phyloP scores from a whole-genome alignment of 306 rosid species.

The Quillaja saponaria region DNA sequence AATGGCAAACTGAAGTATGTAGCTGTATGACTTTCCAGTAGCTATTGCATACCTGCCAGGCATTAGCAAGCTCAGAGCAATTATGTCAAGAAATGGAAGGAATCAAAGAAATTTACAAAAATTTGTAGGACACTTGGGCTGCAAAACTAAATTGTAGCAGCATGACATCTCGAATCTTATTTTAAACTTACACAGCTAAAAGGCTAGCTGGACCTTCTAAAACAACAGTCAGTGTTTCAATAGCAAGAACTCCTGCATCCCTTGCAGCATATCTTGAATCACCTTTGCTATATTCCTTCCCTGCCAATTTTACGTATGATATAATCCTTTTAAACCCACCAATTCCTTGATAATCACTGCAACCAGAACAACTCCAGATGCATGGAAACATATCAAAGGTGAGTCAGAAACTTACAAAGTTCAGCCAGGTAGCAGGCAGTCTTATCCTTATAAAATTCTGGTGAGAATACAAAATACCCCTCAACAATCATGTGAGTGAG shows the following conservation, averaged over 20 bases:
- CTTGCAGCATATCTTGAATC: conserved; percentile 88
- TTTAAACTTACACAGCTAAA: conserved; percentile 70
- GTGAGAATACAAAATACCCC: conserved; percentile 80
- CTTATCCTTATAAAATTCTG: conserved; percentile 76
- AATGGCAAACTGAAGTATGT: conserved; percentile 80
- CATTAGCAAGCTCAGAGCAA: conserved; percentile 7
- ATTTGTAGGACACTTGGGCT: background rate
- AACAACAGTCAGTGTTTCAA: conserved; percentile 77
- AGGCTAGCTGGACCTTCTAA: conserved; percentile 87
- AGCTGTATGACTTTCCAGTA: conserved; percentile 64
- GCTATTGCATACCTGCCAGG: conserved; percentile 78
- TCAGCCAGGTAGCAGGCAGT: conserved; percentile 73
- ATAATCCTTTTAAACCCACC: conserved; percentile 10
- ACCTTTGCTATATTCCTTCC: conserved; percentile 99
- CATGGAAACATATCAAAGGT: background rate
- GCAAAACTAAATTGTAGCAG: background rate
- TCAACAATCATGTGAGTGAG: conserved; percentile 78
- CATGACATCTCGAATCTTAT: conserved; percentile 5
- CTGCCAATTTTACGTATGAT: conserved; percentile 40
- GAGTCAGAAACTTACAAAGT: conserved; percentile 65
- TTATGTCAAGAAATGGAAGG: background rate
- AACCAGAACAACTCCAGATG: background rate
- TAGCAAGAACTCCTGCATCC: conserved; percentile 64
- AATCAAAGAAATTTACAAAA: background rate
- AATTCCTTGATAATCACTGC: background rate